Percentiles rank a stretch among this genome's conserved stretches.
These are phyloP conservation scores for Suillus sp. DNA, from an alignment of 768 basidiomycete species.

Conservation along the genomic window DNA sequence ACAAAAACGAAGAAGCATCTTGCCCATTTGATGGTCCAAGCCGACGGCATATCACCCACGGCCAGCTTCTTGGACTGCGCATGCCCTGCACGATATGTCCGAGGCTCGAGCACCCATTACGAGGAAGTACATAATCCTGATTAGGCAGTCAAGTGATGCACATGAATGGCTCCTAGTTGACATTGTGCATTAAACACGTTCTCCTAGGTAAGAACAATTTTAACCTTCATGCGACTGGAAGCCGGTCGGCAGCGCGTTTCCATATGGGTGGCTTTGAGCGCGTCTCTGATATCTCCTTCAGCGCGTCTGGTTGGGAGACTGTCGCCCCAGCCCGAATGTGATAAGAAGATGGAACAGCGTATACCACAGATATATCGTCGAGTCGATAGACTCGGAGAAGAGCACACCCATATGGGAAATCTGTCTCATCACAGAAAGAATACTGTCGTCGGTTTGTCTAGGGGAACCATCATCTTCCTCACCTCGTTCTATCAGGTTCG, in stretches of 20 bases:
- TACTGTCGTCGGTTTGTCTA: background rate
- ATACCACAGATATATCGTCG: background rate
- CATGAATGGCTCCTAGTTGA: background rate
- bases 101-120: background rate
- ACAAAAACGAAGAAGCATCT: background rate
- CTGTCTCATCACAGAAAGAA: background rate
- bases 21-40: background rate
- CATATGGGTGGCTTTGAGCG: background rate
- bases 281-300: background rate
- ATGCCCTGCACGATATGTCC: background rate
- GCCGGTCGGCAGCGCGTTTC: background rate
- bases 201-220: background rate
- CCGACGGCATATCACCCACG: background rate
- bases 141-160: background rate
- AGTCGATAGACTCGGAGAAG: background rate
- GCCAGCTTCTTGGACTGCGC: background rate
- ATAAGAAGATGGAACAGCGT: background rate
- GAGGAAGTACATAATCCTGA: background rate
- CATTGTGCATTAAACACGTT: background rate
- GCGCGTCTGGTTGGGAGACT: background rate
- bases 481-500: background rate
- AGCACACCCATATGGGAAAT: background rate
- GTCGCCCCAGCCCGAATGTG: background rate
- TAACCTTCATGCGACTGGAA: background rate
- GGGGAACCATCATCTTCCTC: background rate